Conservation (phyloP, 441 rosid species). For the Populus hybrid region DNA sequence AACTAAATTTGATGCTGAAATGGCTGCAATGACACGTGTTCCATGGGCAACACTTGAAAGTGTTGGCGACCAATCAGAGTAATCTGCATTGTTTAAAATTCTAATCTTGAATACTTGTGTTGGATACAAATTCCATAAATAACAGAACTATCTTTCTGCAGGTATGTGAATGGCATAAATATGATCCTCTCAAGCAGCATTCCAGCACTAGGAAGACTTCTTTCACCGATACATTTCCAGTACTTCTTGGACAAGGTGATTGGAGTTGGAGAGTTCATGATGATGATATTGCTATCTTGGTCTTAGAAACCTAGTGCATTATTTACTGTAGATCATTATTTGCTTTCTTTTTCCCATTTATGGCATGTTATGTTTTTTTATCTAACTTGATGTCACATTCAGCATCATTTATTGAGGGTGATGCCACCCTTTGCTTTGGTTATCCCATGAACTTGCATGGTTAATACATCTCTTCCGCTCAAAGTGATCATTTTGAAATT, state of each 20-base stretch:
- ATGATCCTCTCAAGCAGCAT: conserved; percentile 72
- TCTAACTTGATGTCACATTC: background rate
- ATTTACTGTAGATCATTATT: background rate
- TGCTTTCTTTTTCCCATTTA: conserved; percentile 12
- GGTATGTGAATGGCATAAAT: conserved; percentile 90
- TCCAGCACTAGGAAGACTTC: conserved; percentile 86
- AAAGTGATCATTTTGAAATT: background rate
- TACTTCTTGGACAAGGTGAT: conserved; percentile 97
- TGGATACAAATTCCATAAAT: conserved; percentile 5
- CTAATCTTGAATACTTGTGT: conserved; percentile 7
- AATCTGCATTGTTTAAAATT: conserved; percentile 27
- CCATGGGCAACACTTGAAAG: conserved; percentile 98
- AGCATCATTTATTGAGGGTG: background rate
- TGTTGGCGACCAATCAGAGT: conserved; percentile 99
- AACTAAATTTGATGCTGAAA: conserved; percentile 94
- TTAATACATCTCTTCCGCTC: background rate
- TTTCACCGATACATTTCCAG: conserved; percentile 85
- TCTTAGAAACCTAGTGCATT: background rate
- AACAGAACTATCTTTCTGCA: conserved; percentile 39
- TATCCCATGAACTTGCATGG: background rate
- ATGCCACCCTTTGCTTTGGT: background rate
- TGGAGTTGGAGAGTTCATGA: background rate
- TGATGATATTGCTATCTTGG: conserved; percentile 6
- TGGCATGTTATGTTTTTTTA: background rate
- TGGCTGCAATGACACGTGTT: conserved; percentile 97